Conservation (phyloP, 2,329 filamentous ascomycete genomes). For the Colletotrichum karsti region DNA sequence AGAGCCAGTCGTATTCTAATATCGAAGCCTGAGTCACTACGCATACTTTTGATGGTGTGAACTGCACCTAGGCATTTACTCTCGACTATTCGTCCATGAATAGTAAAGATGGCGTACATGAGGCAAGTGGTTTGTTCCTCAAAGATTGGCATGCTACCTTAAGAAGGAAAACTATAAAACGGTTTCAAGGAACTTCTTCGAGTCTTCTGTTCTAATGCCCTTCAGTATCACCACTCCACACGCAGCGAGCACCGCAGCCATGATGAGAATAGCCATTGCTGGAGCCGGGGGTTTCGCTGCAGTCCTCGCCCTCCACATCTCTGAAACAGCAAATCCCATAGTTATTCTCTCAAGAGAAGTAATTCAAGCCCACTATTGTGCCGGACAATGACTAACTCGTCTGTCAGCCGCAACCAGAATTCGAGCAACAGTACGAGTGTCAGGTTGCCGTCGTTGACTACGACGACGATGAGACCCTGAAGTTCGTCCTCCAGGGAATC, state of each 20-base stretch:
- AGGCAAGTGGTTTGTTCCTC: neutral
- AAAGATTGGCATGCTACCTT: neutral
- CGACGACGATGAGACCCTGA: conserved; percentile 62
- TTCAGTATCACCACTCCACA: neutral
- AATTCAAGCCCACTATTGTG: conserved; percentile 35
- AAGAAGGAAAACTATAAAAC: neutral
- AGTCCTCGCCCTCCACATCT: conserved; percentile 62
- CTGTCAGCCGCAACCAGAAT: conserved; percentile 60
- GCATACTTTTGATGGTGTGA: neutral
- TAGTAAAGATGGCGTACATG: neutral
- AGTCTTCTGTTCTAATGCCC: neutral
- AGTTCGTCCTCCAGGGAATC: conserved; percentile 74
- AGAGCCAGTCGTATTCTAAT: neutral
- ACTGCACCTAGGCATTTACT: neutral
- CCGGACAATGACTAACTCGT: neutral
- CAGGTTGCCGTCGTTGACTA: conserved; percentile 79
- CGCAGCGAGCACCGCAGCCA: conserved; percentile 29
- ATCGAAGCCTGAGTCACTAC: conserved; percentile 6
- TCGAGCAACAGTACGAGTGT: conserved; percentile 62
- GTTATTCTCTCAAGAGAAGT: conserved; percentile 75
- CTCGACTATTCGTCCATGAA: neutral
- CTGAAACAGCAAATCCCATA: conserved; percentile 71
- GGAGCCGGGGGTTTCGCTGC: conserved; percentile 55
- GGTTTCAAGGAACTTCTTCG: neutral
- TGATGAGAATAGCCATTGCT: conserved; percentile 60